Conservation (phyloP, 306 rosid genomes). For the Quercus parvula region DNA sequence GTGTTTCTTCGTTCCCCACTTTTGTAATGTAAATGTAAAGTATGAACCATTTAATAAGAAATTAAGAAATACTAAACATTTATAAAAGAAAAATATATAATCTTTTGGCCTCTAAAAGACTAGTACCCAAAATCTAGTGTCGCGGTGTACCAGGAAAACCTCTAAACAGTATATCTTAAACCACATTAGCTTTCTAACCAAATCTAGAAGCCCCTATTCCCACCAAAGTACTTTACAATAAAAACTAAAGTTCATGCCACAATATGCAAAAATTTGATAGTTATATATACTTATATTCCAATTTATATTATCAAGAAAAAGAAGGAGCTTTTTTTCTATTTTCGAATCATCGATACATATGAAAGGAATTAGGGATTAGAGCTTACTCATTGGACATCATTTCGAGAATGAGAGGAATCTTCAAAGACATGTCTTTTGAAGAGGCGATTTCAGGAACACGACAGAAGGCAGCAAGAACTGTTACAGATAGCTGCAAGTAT, state of each 20-base stretch:
- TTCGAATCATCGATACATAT: background rate
- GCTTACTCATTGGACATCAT: slow-evolving; percentile 55
- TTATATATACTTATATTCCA: background rate
- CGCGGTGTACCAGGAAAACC: too few species aligned
- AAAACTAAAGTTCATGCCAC: too few species aligned
- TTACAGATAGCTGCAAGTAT: slow-evolving; percentile 68
- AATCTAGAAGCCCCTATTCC: too few species aligned
- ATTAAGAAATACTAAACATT: background rate
- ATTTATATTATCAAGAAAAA: background rate
- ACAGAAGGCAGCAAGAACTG: slow-evolving; percentile 76
- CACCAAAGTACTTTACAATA: too few species aligned
- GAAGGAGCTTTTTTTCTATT: background rate
- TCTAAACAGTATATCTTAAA: too few species aligned
- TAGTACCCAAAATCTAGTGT: background rate
- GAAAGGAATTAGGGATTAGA: background rate
- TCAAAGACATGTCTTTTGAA: slow-evolving; percentile 57
- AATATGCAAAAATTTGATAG: too few species aligned
- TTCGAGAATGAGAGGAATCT: slow-evolving; percentile 66
- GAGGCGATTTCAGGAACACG: slow-evolving; percentile 84
- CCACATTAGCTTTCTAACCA: too few species aligned
- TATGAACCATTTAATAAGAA: background rate
- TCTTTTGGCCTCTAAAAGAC: background rate
- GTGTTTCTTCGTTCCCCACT: background rate
- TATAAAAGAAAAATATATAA: background rate
- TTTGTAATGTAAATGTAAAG: too few species aligned